Evolutionary conservation across 805 yeast genomes (phyloP).

Genomic region (Zygoascus biomembranicola): DNA sequence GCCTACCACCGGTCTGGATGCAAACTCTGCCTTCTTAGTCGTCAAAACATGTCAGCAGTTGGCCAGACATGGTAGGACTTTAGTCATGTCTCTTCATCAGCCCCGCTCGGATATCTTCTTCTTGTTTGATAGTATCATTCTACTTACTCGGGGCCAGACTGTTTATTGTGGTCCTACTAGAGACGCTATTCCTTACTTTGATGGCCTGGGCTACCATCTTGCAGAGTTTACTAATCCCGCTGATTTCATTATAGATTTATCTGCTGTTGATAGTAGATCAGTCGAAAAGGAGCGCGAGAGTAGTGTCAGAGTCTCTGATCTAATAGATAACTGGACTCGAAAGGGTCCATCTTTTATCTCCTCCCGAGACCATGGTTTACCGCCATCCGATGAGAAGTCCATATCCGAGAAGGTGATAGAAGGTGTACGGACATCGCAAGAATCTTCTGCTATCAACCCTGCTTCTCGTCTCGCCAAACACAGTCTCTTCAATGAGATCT

Average conservation of each 20-base stretch:
- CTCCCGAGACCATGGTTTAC: not conserved
- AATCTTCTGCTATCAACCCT: not conserved
- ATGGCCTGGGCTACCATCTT: conserved; percentile 34
- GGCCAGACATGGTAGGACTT: conserved; percentile 55
- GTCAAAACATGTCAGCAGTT: conserved; percentile 53
- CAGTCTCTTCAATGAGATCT: conserved; percentile 30
- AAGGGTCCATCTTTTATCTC: not conserved
- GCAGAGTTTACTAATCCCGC: conserved; percentile 53
- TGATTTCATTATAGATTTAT: conserved; percentile 48
- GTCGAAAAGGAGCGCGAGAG: conserved; percentile 31
- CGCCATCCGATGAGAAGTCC: not conserved
- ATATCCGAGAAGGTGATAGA: conserved; percentile 2
- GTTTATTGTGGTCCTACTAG: conserved; percentile 41
- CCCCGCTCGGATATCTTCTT: conserved; percentile 71
- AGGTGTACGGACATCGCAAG: not conserved
- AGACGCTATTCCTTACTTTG: conserved; percentile 43
- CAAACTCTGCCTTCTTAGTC: conserved; percentile 61
- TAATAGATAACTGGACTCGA: conserved; percentile 35
- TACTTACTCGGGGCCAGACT: conserved; percentile 52
- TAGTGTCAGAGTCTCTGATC: conserved; percentile 25
- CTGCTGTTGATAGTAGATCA: conserved; percentile 46
- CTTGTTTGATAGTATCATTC: conserved; percentile 57
- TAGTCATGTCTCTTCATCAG: conserved; percentile 73
- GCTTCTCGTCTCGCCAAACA: not conserved
- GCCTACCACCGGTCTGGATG: conserved; percentile 83